Percentiles rank a stretch among this genome's conserved stretches.
Conservation (phyloP, 2,329 filamentous ascomycete species). For the Aureobasidium sp. region DNA sequence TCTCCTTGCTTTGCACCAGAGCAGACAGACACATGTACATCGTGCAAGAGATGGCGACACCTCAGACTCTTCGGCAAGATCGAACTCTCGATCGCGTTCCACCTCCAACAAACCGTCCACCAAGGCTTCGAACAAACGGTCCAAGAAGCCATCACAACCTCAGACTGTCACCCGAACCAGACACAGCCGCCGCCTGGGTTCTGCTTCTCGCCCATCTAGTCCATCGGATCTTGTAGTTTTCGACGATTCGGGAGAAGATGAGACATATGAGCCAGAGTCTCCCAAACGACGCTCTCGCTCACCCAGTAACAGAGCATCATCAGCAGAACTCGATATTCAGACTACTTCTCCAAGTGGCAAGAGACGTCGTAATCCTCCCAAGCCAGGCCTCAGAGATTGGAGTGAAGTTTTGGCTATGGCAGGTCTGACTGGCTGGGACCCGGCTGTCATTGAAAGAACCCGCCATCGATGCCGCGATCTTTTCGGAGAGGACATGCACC, state of each 20-base stretch:
- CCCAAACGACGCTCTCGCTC: not conserved
- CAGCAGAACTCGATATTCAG: not conserved
- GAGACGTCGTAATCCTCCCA: constrained; percentile 5
- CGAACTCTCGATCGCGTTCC: not conserved
- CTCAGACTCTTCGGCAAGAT: not conserved
- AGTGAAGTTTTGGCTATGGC: constrained; percentile 76
- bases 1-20: constrained; percentile 62
- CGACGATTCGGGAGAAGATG: constrained; percentile 9
- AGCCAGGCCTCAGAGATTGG: constrained; percentile 63
- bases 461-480: constrained; percentile 67
- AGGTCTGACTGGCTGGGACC: constrained; percentile 63
- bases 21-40: constrained; percentile 22
- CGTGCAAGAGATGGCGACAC: constrained; percentile 8
- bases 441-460: constrained; percentile 58
- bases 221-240: not conserved
- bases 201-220: not conserved
- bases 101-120: not conserved
- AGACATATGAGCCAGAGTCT: constrained; percentile 3
- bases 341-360: not conserved
- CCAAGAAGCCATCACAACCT: not conserved
- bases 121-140: not conserved
- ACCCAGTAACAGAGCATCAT: not conserved
- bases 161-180: not conserved
- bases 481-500: constrained; percentile 65
- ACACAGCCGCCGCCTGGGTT: not conserved